Evolutionary conservation across 2,329 filamentous ascomycete genomes (phyloP).

Genomic region (Pseudogymnoascus verrucosus): DNA sequence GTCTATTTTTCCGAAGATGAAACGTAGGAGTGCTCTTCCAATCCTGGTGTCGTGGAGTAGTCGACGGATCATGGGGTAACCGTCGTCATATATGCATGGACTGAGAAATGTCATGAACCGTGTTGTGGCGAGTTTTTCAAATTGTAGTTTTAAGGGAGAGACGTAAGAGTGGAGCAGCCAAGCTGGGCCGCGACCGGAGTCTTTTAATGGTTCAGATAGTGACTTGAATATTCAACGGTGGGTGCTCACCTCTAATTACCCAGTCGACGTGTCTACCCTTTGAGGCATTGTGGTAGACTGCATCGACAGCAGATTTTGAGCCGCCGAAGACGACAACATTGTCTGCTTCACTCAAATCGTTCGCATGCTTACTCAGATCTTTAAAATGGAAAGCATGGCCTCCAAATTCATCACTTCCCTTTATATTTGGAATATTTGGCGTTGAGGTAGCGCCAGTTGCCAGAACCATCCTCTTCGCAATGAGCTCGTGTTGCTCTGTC

Average conservation of each 20-base stretch:
- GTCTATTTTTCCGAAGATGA: constrained; percentile 49
- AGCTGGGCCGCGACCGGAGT: neutral
- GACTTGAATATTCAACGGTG: neutral
- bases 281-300: constrained; percentile 33
- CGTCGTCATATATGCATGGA: constrained; percentile 62
- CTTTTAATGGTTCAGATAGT: neutral
- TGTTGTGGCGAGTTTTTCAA: constrained; percentile 58
- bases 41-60: constrained; percentile 47
- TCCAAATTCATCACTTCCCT: constrained; percentile 37
- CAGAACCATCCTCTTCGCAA: constrained; percentile 36
- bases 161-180: neutral
- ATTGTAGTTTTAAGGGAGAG: constrained; percentile 32
- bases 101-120: constrained; percentile 65
- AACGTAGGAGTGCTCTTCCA: constrained; percentile 43
- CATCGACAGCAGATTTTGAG: constrained; percentile 33
- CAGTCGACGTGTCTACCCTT: constrained; percentile 35
- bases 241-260: constrained; percentile 45
- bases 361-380: neutral
- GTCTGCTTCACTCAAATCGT: neutral
- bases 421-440: constrained; percentile 38
- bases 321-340: neutral
- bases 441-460: constrained; percentile 46
- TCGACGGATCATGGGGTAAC: constrained; percentile 42
- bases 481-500: neutral
- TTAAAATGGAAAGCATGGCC: constrained; percentile 25